Percentiles rank a stretch among this genome's conserved stretches.
Conservation (phyloP, 2,329 filamentous ascomycete species). For the Celoporthe dispersa region DNA sequence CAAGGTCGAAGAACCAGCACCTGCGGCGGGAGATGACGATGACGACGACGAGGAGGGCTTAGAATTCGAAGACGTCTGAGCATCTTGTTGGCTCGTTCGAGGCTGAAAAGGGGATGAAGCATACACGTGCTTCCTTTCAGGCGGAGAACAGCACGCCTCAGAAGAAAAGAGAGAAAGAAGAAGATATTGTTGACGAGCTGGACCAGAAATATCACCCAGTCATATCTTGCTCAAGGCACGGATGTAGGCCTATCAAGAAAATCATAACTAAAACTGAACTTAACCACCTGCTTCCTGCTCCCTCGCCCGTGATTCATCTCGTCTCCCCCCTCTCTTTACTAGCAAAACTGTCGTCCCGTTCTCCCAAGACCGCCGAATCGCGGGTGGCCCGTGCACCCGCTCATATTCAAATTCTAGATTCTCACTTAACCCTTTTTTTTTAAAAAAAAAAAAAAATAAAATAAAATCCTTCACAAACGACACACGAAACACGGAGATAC, state of each 20-base stretch:
- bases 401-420: slow-evolving; percentile 15
- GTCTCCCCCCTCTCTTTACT: not conserved
- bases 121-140: not conserved
- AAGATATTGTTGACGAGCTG: not conserved
- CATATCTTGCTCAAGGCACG: not conserved
- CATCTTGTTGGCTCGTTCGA: not conserved
- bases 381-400: slow-evolving; percentile 22
- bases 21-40: slow-evolving; percentile 30
- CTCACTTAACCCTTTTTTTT: not conserved
- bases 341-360: not conserved
- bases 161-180: not conserved
- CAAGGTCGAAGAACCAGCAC: slow-evolving; percentile 55
- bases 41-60: slow-evolving; percentile 57
- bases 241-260: not conserved
- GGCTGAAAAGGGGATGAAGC: not conserved
- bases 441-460: too few species aligned
- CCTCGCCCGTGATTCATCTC: not conserved
- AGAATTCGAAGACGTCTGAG: slow-evolving; percentile 62
- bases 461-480: not conserved
- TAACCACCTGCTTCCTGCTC: too few species aligned
- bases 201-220: not conserved
- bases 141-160: slow-evolving; percentile 23
- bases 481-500: not conserved
- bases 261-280: not conserved
- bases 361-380: not conserved